Base-by-base conservation (phyloP, 202 grass and related monocot species). In the Musa balbisiana region DNA sequence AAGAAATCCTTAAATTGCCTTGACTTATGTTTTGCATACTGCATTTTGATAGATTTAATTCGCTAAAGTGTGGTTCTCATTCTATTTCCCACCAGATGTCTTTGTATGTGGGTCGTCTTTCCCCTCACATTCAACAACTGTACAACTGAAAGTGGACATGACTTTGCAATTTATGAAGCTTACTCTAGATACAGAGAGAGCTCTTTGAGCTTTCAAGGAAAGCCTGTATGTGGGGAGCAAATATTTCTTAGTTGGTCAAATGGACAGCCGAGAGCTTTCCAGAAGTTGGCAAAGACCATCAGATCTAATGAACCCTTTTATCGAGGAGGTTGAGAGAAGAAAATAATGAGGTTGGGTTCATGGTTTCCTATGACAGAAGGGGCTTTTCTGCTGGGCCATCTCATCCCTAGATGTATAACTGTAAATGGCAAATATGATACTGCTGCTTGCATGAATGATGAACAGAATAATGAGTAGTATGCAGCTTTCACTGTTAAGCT, bases 201-300 rank as follows among this genome's bases (percentile, higher is more conserved):
- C 85, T 62, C 6, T 91, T 64, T 53, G 59, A 65, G 58, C 49
- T 16, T 64, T 91, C 58, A 73, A 11, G 82, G 83, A 43, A 79
- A 67, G 74, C 71, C 5, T 65, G 62, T 91, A 75, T 87, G 85
- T 76, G 89, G 85, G 58, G 51, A 78, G 51, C 77, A 75, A 51
- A 81, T 91, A 9, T 87, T 83, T 83, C 68, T 91, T 79, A 83
- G 85, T 55, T 91, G 85, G 85, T 91, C 85, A 64, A 91, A 91
- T 19, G 76, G 84, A 24, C 83, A 83, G 78, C 88, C 80, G 16
- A 71, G 59, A 53, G 43, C 17, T 78, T 81, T 76, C 75, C 70
- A 81, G 50, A 76, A 49, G 78, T 76, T 52, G 14, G 71, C 52
- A 73, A 89, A 55, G 70, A 76, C 65, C 71, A 81, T 80, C 22